Conservation (phyloP, 371 early-diverging fungal genomes). For the Rozella allomycis region DNA sequence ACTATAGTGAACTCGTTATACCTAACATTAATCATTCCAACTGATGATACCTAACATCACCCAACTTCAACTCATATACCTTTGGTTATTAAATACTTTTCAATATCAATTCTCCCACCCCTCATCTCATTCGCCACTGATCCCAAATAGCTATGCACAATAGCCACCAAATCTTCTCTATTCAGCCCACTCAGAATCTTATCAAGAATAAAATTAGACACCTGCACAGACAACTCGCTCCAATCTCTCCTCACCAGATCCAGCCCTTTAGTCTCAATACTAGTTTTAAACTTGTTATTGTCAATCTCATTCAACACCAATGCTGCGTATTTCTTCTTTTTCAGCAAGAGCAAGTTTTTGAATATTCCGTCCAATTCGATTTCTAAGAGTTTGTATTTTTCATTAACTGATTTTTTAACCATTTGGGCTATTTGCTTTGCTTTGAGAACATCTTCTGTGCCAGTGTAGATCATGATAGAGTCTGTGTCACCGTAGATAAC, state of each 20-base stretch:
- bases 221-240: constrained; percentile 79
- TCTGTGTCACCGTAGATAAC: constrained; percentile 99
- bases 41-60: neutral
- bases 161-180: constrained; percentile 47
- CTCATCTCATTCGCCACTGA: constrained; percentile 49
- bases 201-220: constrained; percentile 51
- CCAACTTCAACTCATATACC: constrained; percentile 13
- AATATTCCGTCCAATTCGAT: constrained; percentile 96
- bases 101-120: constrained; percentile 39
- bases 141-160: constrained; percentile 49
- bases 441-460: constrained; percentile 41
- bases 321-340: constrained; percentile 99
- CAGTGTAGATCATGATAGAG: constrained; percentile 97
- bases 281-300: constrained; percentile 26
- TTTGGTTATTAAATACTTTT: constrained; percentile 86
- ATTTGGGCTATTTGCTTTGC: constrained; percentile 59
- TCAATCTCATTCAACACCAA: constrained; percentile 41
- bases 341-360: constrained; percentile 78
- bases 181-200: constrained; percentile 45
- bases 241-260: constrained; percentile 97
- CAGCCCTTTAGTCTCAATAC: constrained; percentile 88
- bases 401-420: constrained; percentile 71
- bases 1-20: neutral
- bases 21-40: neutral
- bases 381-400: constrained; percentile 73